Evolutionary conservation across 2,329 filamentous ascomycete species (phyloP).

Genomic region (Aureobasidium subglaciale): DNA sequence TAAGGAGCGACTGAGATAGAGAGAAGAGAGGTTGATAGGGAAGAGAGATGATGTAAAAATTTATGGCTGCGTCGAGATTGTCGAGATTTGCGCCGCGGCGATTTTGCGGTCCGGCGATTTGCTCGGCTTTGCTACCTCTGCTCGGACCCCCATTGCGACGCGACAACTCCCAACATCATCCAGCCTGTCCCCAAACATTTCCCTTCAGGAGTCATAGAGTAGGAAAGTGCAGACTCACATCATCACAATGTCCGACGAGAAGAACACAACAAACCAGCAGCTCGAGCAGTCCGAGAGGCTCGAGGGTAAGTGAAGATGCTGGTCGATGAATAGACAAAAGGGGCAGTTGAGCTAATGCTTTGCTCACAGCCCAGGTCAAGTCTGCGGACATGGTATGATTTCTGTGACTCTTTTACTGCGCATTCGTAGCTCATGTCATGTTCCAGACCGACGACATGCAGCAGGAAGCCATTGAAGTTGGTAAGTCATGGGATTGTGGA

Average conservation of each 20-base stretch:
- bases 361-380: constrained; percentile 77
- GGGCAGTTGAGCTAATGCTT: constrained; percentile 14
- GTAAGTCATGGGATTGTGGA: constrained; percentile 48
- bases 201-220: background rate
- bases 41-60: constrained; percentile 14
- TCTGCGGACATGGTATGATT: constrained; percentile 91
- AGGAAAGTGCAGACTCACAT: background rate
- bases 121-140: constrained; percentile 7
- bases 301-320: constrained; percentile 50
- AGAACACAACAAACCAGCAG: constrained; percentile 13
- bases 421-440: background rate
- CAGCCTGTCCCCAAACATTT: background rate
- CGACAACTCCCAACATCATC: constrained; percentile 14
- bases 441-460: constrained; percentile 91
- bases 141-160: constrained; percentile 9
- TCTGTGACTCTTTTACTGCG: background rate
- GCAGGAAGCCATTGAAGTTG: constrained; percentile 87
- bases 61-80: constrained; percentile 3
- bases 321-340: background rate
- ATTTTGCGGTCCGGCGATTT: constrained; percentile 13
- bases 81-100: constrained; percentile 9
- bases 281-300: constrained; percentile 53
- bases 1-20: too few relatives aligned
- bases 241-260: constrained; percentile 33
- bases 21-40: background rate